Evolutionary conservation across 805 yeast species (phyloP).

Genomic region (Limtongia smithiae): DNA sequence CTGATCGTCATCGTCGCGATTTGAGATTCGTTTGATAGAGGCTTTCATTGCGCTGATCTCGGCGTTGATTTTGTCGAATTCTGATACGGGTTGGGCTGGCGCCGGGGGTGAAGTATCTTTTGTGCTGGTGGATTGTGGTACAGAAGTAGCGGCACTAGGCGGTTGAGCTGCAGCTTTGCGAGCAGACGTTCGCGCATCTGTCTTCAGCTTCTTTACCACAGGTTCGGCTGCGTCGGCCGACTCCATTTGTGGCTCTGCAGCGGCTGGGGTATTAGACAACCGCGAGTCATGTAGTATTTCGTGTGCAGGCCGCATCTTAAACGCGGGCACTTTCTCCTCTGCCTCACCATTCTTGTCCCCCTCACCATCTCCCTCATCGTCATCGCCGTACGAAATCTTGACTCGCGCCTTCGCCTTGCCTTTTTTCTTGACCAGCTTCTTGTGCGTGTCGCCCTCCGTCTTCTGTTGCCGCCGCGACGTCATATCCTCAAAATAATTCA

Average conservation of each 20-base stretch:
- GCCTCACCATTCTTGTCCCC: too few relatives aligned
- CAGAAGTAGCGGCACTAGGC: neutral
- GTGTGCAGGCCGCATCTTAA: slow-evolving; percentile 33
- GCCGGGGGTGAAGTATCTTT: neutral
- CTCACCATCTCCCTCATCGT: slow-evolving; percentile 35
- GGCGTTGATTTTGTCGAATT: slow-evolving; percentile 23
- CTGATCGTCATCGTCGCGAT: neutral
- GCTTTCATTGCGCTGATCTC: slow-evolving; percentile 25
- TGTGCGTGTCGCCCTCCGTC: neutral
- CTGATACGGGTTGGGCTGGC: slow-evolving; percentile 19
- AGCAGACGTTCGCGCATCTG: too few relatives aligned
- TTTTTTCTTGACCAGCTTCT: slow-evolving; percentile 5
- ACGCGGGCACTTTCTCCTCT: too few relatives aligned
- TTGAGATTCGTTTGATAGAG: slow-evolving; percentile 12
- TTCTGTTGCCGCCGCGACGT: slow-evolving; percentile 14
- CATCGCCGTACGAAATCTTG: slow-evolving; percentile 42
- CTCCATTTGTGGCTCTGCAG: neutral
- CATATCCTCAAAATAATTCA: slow-evolving; percentile 50
- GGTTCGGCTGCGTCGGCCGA: neutral
- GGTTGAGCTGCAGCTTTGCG: too few relatives aligned
- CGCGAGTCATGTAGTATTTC: slow-evolving; percentile 21
- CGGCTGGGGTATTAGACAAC: slow-evolving; percentile 5
- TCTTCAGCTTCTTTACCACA: too few relatives aligned
- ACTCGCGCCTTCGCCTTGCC: slow-evolving; percentile 31
- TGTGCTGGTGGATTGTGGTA: neutral